These are phyloP conservation scores for Leishmania arabica DNA, from an alignment of 208 protist species.

Conservation along the genomic window DNA sequence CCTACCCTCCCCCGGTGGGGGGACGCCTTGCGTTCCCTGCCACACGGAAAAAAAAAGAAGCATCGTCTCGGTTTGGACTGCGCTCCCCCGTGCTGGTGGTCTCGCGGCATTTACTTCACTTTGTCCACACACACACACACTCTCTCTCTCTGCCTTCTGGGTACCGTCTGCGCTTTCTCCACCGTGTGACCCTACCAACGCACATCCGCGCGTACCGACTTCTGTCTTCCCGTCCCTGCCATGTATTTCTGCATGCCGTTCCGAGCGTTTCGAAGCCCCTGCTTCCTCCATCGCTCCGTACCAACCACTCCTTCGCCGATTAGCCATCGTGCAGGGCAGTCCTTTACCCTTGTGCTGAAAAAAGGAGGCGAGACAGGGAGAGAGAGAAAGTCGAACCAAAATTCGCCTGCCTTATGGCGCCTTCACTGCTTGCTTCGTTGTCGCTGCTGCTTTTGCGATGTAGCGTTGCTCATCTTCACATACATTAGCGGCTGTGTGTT, in stretches of 20 bases:
- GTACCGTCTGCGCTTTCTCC: background rate
- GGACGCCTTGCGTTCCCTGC: no score
- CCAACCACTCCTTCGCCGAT: background rate
- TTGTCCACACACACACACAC: background rate
- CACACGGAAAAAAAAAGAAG: no score
- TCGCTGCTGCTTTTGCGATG: no score
- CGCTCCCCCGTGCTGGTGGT: background rate
- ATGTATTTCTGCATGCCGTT: background rate
- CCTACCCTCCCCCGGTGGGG: no score
- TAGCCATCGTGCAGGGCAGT: background rate
- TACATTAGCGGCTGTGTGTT: no score
- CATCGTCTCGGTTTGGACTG: background rate
- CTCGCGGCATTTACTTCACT: background rate
- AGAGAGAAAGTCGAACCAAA: background rate
- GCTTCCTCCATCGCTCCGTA: background rate
- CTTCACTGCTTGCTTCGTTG: no score
- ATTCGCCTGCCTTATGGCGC: no score
- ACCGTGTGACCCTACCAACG: background rate
- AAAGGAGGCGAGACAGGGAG: background rate
- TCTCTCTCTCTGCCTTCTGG: background rate
- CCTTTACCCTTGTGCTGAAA: background rate
- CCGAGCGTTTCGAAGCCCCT: background rate
- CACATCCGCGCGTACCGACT: background rate
- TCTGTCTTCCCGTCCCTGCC: background rate
- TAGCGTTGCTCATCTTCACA: no score